phyloP scores from a whole-genome alignment of 106 monocot genomes.

The Gastrodia elata region DNA sequence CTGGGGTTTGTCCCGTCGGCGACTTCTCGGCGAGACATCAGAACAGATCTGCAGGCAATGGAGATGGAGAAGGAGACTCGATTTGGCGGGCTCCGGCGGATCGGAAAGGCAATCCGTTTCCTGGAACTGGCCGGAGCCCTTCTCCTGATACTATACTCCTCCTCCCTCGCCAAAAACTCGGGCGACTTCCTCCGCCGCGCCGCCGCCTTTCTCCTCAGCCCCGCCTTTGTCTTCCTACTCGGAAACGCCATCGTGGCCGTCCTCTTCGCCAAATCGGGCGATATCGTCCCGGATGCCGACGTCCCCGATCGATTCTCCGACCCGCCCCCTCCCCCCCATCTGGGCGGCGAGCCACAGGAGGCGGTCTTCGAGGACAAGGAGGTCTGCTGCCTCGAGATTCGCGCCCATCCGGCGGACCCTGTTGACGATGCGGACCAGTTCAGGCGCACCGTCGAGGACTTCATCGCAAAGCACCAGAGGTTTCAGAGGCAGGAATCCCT shows the following conservation, averaged over 20 bases:
- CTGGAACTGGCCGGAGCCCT: constrained; percentile 18
- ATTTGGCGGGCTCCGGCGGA: constrained; percentile 13
- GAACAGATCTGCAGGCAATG: no score
- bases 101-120: constrained; percentile 15
- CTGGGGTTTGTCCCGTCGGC: no score
- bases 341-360: constrained; percentile 2
- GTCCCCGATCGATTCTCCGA: background rate
- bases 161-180: constrained; percentile 20
- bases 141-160: constrained; percentile 25
- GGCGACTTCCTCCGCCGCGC: constrained; percentile 22
- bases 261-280: constrained; percentile 36
- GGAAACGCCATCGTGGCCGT: constrained; percentile 56
- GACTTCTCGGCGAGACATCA: no score
- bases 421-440: constrained; percentile 37
- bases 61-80: constrained; percentile 25
- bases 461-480: constrained; percentile 54
- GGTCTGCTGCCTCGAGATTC: constrained; percentile 25
- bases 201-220: constrained; percentile 24
- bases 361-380: constrained; percentile 49
- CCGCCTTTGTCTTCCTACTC: constrained; percentile 48
- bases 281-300: background rate
- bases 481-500: constrained; percentile 53
- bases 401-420: constrained; percentile 8
- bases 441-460: constrained; percentile 43
- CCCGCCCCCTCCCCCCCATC: constrained; percentile 2